Evolutionary conservation across 306 rosid genomes (phyloP).

Genomic region (Betula pendula): DNA sequence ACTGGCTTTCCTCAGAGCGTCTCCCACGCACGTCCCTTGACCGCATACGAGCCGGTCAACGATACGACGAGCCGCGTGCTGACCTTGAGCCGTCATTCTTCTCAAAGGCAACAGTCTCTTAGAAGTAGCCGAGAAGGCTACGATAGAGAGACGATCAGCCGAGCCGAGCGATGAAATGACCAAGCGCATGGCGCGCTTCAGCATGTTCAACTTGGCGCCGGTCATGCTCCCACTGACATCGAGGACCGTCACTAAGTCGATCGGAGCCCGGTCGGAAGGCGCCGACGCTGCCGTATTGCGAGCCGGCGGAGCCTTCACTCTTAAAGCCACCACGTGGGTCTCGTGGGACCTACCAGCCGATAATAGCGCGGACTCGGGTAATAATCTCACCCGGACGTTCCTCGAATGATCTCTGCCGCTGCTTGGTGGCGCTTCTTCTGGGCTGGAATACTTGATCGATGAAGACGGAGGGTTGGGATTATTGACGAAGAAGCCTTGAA

Average conservation of each 20-base stretch:
- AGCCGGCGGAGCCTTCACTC: conserved; percentile 64
- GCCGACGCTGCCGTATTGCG: conserved; percentile 22
- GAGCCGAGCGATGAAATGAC: conserved; percentile 67
- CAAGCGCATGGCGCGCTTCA: conserved; percentile 81
- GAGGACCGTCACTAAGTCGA: conserved; percentile 78
- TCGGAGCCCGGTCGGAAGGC: conserved; percentile 56
- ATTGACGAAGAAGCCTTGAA: conserved; percentile 77
- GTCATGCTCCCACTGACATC: conserved; percentile 76
- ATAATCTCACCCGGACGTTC: conserved; percentile 60
- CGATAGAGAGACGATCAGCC: conserved; percentile 73
- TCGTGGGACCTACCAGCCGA: conserved; percentile 54
- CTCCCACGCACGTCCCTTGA: conserved; percentile 50
- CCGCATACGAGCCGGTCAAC: conserved; percentile 56
- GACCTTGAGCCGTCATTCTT: conserved; percentile 72
- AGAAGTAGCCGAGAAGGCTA: conserved; percentile 60
- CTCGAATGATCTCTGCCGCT: conserved; percentile 37
- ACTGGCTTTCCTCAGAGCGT: conserved; percentile 67
- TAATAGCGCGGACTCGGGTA: conserved; percentile 72
- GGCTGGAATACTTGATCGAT: conserved; percentile 37
- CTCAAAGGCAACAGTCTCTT: conserved; percentile 56
- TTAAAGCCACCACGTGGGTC: conserved; percentile 60
- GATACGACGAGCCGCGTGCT: conserved; percentile 59
- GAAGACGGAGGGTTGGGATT: conserved; percentile 54
- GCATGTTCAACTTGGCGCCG: conserved; percentile 70
- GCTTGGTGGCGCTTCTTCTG: conserved; percentile 30